phyloP scores from a whole-genome alignment of 2,329 filamentous ascomycete species.

The Colletotrichum plurivorum region DNA sequence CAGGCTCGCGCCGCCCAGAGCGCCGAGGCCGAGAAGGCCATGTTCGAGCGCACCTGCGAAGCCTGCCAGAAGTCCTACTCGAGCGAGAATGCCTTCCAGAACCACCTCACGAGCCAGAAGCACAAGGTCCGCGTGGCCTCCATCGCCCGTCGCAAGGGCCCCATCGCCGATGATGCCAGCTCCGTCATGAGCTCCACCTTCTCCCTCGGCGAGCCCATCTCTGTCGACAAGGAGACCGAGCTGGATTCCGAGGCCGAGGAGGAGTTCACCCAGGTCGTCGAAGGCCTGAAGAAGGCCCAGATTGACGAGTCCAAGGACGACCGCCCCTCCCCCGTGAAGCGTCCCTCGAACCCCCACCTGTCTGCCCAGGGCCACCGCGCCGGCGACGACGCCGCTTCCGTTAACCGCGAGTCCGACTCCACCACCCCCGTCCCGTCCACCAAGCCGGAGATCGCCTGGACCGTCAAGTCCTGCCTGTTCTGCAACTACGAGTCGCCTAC shows the following conservation, averaged over 20 bases:
- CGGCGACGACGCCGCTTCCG: conserved; percentile 50
- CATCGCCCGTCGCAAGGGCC: conserved; percentile 51
- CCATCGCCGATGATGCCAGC: conserved; percentile 73
- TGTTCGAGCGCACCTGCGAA: conserved; percentile 87
- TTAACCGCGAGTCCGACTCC: conserved; percentile 60
- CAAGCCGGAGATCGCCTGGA: conserved; percentile 54
- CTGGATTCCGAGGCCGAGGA: conserved; percentile 79
- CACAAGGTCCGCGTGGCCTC: conserved; percentile 79
- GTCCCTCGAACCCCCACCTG: conserved; percentile 66
- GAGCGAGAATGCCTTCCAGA: conserved; percentile 95
- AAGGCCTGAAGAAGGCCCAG: conserved; percentile 82
- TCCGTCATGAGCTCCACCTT: conserved; percentile 94
- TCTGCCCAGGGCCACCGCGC: conserved; percentile 59
- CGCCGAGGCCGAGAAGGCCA: conserved; percentile 88
- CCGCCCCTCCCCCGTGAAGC: conserved; percentile 65
- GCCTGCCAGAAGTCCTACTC: conserved; percentile 93
- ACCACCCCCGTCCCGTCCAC: conserved; percentile 53
- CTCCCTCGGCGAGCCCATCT: conserved; percentile 85
- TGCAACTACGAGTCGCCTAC: conserved; percentile 89
- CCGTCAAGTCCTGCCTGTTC: conserved; percentile 81
- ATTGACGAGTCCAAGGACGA: conserved; percentile 65
- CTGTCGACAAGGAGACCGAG: conserved; percentile 58
- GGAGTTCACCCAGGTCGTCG: conserved; percentile 83
- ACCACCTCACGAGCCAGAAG: conserved; percentile 92
- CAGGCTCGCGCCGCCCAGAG: conserved; percentile 88